A percentile compares a stretch with the other conserved stretches of the same genome.
Conservation (phyloP, 441 rosid species). For the Euphorbia schlechtendalii region DNA sequence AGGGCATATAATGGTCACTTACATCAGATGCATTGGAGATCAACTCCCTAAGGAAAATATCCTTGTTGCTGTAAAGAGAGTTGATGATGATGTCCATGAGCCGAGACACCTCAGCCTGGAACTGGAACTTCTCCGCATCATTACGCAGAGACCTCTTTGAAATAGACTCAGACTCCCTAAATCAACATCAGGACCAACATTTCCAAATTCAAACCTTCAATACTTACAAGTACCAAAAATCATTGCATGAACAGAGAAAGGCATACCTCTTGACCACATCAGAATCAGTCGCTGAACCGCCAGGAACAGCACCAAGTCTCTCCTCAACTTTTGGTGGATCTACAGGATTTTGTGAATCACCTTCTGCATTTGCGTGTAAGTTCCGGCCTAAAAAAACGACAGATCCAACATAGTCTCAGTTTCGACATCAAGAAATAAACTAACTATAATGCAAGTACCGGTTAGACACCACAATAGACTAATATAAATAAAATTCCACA, state of each 20-base stretch:
- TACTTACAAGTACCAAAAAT: background rate
- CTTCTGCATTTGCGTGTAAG: conserved; percentile 75
- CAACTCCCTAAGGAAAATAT: conserved; percentile 90
- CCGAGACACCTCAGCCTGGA: conserved; percentile 96
- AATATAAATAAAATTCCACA: background rate
- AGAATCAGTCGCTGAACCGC: conserved; percentile 85
- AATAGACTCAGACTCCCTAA: conserved; percentile 88
- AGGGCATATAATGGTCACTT: too few relatives aligned
- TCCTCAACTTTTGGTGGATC: conserved; percentile 95
- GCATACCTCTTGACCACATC: conserved; percentile 77
- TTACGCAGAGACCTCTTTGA: conserved; percentile 73
- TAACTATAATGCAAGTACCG: too few relatives aligned
- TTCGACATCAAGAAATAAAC: background rate
- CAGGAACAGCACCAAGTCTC: conserved; percentile 80
- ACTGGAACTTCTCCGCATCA: conserved; percentile 86
- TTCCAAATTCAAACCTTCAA: background rate
- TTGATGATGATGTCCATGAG: conserved; percentile 94
- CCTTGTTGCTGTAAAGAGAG: conserved; percentile 95
- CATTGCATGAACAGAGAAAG: background rate
- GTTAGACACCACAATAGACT: too few relatives aligned
- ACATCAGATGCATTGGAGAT: conserved; percentile 98
- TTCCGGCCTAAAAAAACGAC: conserved; percentile 46
- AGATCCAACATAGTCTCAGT: conserved; percentile 14
- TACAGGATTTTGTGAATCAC: conserved; percentile 39
- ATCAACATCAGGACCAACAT: conserved; percentile 14